phyloP scores from a whole-genome alignment of 163 green algal species.

The Trebouxiophyceae sp. region DNA sequence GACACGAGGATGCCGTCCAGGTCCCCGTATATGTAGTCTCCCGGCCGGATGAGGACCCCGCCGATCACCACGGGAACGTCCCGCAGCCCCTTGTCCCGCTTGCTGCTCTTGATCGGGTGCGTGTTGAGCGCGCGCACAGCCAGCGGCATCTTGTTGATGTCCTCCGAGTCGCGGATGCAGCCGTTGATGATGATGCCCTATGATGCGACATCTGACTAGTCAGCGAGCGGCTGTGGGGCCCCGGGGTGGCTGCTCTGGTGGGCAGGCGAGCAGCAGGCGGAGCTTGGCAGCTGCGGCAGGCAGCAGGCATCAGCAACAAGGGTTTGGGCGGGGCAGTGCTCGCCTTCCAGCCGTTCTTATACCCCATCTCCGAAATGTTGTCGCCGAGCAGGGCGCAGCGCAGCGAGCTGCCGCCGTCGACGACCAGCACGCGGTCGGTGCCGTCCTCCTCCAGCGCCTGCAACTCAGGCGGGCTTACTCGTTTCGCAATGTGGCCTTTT shows the following conservation, averaged over 20 bases:
- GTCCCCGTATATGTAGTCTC: conserved; percentile 86
- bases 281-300: no score
- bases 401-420: conserved; percentile 80
- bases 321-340: no score
- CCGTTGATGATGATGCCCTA: conserved; percentile 92
- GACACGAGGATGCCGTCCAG: conserved; percentile 79
- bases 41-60: conserved; percentile 65
- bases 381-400: conserved; percentile 91
- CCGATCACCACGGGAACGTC: conserved; percentile 85
- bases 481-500: neutral
- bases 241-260: no score
- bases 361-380: conserved; percentile 82
- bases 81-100: conserved; percentile 78
- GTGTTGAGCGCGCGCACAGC: conserved; percentile 91
- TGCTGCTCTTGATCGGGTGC: conserved; percentile 90
- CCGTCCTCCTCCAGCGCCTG: conserved; percentile 75
- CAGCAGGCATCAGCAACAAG: no score
- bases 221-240: no score
- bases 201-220: no score
- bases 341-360: conserved; percentile 89
- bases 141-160: conserved; percentile 78
- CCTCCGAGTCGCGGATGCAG: conserved; percentile 86
- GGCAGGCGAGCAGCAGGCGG: no score
- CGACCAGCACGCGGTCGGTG: conserved; percentile 77
- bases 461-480: conserved; percentile 18